Conservation (phyloP, 1,284 basidiomycete genomes). For the Leucocoprinus gongylophorus region DNA sequence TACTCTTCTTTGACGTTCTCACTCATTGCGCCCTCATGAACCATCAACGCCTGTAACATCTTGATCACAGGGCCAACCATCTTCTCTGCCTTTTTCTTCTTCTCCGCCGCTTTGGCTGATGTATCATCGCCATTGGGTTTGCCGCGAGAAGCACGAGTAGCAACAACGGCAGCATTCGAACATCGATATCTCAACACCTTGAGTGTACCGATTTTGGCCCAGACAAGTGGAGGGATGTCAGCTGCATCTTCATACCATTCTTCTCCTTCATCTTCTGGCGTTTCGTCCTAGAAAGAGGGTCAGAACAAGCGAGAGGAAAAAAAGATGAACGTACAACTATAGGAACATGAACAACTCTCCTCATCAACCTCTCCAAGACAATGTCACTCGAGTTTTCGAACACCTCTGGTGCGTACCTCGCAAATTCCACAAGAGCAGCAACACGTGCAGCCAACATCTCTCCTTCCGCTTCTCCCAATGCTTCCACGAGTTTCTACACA, state of each 20-base stretch:
- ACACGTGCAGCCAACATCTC: constrained; percentile 58
- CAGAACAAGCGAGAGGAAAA: neutral
- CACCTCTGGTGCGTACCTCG: constrained; percentile 58
- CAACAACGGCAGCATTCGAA: constrained; percentile 53
- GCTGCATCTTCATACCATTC: constrained; percentile 70
- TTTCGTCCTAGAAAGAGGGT: constrained; percentile 6
- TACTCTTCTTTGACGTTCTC: constrained; percentile 62
- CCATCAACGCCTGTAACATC: constrained; percentile 64
- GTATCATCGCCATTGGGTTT: neutral
- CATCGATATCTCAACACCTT: constrained; percentile 78
- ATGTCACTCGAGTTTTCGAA: constrained; percentile 76
- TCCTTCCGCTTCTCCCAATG: constrained; percentile 41
- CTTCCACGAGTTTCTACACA: constrained; percentile 49
- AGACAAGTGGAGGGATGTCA: constrained; percentile 46
- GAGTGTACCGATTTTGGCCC: constrained; percentile 67
- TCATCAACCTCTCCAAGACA: constrained; percentile 66
- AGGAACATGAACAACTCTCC: constrained; percentile 62
- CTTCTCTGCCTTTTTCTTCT: constrained; percentile 53
- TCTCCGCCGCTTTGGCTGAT: neutral
- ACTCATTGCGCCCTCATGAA: constrained; percentile 57
- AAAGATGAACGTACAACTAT: constrained; percentile 38
- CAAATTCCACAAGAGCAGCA: constrained; percentile 70
- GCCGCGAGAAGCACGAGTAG: neutral
- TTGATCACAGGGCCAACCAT: constrained; percentile 70
- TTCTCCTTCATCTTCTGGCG: constrained; percentile 42